Evolutionary conservation across 2,329 filamentous ascomycete genomes (phyloP).

Genomic region (Pseudopyricularia cyperi): DNA sequence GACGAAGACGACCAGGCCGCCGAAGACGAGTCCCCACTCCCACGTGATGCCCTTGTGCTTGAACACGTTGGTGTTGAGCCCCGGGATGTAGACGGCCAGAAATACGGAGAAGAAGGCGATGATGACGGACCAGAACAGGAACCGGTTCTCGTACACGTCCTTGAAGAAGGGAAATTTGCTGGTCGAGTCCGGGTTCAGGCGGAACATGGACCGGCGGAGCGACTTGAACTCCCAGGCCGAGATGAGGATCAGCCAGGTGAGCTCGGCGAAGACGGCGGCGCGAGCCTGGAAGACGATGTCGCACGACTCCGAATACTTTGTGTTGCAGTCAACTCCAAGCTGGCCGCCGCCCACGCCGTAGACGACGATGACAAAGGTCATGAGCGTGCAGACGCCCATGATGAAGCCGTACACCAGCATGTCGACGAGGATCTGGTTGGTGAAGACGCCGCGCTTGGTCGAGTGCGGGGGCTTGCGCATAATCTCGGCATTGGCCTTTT

Average conservation of each 20-base stretch:
- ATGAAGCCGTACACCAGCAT: conserved; percentile 69
- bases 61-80: conserved; percentile 57
- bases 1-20: conserved; percentile 52
- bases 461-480: conserved; percentile 71
- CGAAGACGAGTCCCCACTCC: conserved; percentile 62
- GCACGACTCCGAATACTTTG: conserved; percentile 40
- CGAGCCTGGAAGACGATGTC: conserved; percentile 54
- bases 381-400: conserved; percentile 57
- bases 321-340: conserved; percentile 52
- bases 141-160: conserved; percentile 57
- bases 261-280: conserved; percentile 58
- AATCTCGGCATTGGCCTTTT: conserved; percentile 61
- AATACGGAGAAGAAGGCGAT: conserved; percentile 50
- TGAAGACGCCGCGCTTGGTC: conserved; percentile 56
- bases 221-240: conserved; percentile 70
- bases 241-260: conserved; percentile 63
- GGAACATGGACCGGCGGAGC: conserved; percentile 58
- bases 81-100: conserved; percentile 59
- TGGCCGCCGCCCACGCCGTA: conserved; percentile 41
- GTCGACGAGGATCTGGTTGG: conserved; percentile 62
- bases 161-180: conserved; percentile 40
- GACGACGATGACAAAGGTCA: conserved; percentile 52
- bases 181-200: conserved; percentile 40
- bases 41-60: conserved; percentile 59
- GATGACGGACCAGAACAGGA: conserved; percentile 55